phyloP scores from a whole-genome alignment of 345 rosid genomes.

The Salix caprea region DNA sequence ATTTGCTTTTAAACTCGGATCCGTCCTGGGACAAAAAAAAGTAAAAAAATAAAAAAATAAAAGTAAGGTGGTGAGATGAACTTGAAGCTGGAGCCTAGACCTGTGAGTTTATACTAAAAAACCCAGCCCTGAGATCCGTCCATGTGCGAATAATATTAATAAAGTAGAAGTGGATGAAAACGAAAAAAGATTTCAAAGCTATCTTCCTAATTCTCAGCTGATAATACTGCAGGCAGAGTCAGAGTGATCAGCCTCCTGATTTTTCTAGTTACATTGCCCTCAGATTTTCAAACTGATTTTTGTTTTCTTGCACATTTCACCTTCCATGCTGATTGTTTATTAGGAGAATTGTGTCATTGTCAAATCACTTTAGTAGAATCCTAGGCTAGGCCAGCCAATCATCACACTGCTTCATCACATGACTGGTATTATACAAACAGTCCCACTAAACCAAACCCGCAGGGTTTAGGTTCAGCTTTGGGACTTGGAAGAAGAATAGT shows the following conservation, averaged over 20 bases:
- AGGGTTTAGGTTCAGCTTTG: not conserved
- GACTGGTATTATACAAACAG: not conserved
- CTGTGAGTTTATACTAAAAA: not conserved
- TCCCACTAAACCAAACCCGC: not conserved
- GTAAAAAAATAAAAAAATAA: no score
- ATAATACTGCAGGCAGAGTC: not conserved
- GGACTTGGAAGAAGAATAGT: slow-evolving; percentile 4
- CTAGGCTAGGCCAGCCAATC: slow-evolving; percentile 1
- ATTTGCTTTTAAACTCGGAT: not conserved
- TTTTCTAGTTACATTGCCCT: not conserved
- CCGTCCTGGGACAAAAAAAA: no score
- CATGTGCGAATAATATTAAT: not conserved
- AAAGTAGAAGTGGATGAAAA: not conserved
- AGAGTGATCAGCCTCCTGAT: not conserved
- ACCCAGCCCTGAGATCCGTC: not conserved
- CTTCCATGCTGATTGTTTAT: not conserved
- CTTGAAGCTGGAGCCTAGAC: not conserved
- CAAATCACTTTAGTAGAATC: not conserved
- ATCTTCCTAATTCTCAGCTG: not conserved
- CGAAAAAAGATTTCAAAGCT: not conserved
- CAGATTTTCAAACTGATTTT: not conserved
- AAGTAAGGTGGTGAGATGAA: not conserved
- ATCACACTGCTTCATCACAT: not conserved
- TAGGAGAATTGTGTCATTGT: not conserved
- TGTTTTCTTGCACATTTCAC: not conserved